These are phyloP conservation scores for Paraconiothyrium brasiliense DNA, from an alignment of 2,329 filamentous ascomycete species.

Conservation along the genomic window DNA sequence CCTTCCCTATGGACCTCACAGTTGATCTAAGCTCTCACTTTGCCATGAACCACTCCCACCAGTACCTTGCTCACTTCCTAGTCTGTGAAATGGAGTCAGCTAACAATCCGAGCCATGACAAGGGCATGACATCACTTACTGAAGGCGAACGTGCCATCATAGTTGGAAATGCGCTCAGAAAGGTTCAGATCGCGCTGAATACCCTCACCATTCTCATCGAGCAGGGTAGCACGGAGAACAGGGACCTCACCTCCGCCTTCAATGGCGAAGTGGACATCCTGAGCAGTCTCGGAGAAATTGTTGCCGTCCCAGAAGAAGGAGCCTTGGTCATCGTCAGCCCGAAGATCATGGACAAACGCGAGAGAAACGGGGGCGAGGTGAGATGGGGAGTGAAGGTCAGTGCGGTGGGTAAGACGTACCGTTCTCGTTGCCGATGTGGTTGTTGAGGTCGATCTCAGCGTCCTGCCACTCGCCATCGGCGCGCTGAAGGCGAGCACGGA, in stretches of 20 bases:
- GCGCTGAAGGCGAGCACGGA: conserved; percentile 55
- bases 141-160: conserved; percentile 57
- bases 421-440: conserved; percentile 62
- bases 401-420: conserved; percentile 46
- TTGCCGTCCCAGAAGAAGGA: conserved; percentile 58
- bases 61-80: not conserved
- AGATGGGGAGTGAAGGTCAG: not conserved
- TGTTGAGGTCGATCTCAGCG: conserved; percentile 60
- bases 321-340: conserved; percentile 37
- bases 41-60: too few relatives aligned
- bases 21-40: not conserved
- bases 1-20: not conserved
- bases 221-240: conserved; percentile 62
- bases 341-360: not conserved
- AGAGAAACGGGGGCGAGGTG: not conserved
- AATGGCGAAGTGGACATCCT: conserved; percentile 58
- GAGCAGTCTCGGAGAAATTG: conserved; percentile 59
- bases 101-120: not conserved
- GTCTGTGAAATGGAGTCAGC: not conserved
- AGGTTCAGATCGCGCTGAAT: conserved; percentile 63
- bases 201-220: conserved; percentile 54
- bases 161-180: conserved; percentile 63
- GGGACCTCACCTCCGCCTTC: conserved; percentile 63
- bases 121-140: conserved; percentile 1
- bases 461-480: conserved; percentile 57